phyloP scores from a whole-genome alignment of 2,329 filamentous ascomycete genomes.

The Fusarium sambucinum region DNA sequence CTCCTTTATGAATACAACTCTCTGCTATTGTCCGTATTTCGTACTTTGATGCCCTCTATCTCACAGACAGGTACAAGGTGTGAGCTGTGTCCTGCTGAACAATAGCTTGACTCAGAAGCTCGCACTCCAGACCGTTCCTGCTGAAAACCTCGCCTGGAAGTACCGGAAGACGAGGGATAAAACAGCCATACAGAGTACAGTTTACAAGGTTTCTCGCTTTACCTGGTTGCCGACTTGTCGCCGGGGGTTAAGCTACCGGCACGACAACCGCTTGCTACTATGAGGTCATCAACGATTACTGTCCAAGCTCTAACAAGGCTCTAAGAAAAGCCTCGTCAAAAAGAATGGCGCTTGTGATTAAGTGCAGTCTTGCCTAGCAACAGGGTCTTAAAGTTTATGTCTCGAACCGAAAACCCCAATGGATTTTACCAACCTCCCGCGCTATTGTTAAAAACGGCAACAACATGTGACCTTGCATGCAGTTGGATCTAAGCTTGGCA shows the following conservation, averaged over 20 bases:
- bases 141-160: conserved; percentile 27
- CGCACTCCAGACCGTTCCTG: conserved; percentile 2
- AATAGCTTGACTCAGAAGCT: conserved; percentile 3
- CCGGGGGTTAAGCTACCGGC: conserved; percentile 19
- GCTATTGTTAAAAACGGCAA: not conserved
- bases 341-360: conserved; percentile 6
- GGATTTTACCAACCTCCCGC: not conserved
- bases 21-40: not conserved
- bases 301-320: conserved; percentile 2
- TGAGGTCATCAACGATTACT: conserved; percentile 43
- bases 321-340: conserved; percentile 6
- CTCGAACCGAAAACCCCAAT: not conserved
- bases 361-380: conserved; percentile 8
- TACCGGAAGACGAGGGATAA: conserved; percentile 36
- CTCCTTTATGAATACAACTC: conserved; percentile 3
- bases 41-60: conserved; percentile 2
- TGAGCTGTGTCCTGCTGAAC: conserved; percentile 2
- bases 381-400: not conserved
- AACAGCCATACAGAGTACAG: conserved; percentile 23
- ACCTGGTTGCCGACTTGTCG: conserved; percentile 42
- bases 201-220: conserved; percentile 34
- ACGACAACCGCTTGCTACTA: conserved; percentile 39
- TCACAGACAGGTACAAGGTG: conserved; percentile 1
- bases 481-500: conserved; percentile 10
- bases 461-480: not conserved